phyloP scores from a whole-genome alignment of 306 rosid species.

The Pyrus pyrifolia region DNA sequence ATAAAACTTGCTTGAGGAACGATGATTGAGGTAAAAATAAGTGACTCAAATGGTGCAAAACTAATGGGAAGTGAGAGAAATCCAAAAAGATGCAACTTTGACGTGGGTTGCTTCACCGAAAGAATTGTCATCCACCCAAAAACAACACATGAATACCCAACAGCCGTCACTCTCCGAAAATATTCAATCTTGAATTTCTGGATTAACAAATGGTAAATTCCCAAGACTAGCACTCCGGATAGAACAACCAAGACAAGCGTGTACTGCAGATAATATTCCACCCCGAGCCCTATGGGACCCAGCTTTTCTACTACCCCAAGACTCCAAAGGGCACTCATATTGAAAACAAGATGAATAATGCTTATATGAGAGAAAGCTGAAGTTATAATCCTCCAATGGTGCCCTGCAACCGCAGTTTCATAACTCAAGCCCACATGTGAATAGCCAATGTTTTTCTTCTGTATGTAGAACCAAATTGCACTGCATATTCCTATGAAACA shows the following conservation, averaged over 20 bases:
- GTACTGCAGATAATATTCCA: constrained; percentile 84
- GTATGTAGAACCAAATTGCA: constrained; percentile 86
- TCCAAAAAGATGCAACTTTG: constrained; percentile 86
- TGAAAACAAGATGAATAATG: constrained; percentile 86
- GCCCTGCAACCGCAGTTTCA: constrained; percentile 83
- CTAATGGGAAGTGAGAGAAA: constrained; percentile 93
- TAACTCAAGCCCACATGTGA: constrained; percentile 94
- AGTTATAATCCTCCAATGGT: constrained; percentile 90
- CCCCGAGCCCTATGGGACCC: constrained; percentile 70
- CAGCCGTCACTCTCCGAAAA: constrained; percentile 83
- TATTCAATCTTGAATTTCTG: constrained; percentile 82
- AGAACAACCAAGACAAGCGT: constrained; percentile 74
- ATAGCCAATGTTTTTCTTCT: constrained; percentile 86
- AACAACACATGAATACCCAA: constrained; percentile 98
- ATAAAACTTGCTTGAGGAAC: constrained; percentile 97
- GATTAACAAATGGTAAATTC: constrained; percentile 71
- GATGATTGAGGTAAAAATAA: constrained; percentile 82
- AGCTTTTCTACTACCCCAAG: constrained; percentile 79
- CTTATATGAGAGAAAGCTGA: constrained; percentile 89
- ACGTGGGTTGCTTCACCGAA: constrained; percentile 85
- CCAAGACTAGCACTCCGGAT: constrained; percentile 72
- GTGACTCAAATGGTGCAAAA: constrained; percentile 94
- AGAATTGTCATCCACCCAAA: constrained; percentile 99
- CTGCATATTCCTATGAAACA: constrained; percentile 73
- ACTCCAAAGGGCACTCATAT: constrained; percentile 98